These are phyloP conservation scores for Crithidia fasciculata DNA, from an alignment of 208 protist species.

Conservation along the genomic window DNA sequence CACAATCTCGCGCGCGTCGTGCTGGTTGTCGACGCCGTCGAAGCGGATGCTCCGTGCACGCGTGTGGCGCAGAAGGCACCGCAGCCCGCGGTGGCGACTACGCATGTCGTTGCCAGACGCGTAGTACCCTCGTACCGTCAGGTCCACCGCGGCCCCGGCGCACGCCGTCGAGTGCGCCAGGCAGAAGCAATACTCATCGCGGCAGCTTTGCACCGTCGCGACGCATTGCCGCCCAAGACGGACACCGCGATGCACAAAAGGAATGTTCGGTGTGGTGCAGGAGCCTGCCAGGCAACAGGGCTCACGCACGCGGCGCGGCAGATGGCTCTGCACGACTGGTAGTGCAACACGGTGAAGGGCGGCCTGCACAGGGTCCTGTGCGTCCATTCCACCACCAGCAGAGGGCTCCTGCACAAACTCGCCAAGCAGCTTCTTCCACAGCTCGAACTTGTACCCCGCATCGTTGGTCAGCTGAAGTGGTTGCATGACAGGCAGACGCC, in stretches of 20 bases:
- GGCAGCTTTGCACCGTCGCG: constrained; percentile 30
- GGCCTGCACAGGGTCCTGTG: constrained; percentile 4
- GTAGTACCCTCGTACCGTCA: constrained; percentile 55
- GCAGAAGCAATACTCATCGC: constrained; percentile 71
- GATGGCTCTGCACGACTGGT: constrained; percentile 38
- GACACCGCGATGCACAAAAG: constrained; percentile 36
- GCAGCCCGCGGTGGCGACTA: constrained; percentile 49
- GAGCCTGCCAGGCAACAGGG: constrained; percentile 62
- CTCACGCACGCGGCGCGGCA: constrained; percentile 47
- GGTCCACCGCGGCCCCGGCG: constrained; percentile 39
- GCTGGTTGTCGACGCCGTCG: constrained; percentile 33
- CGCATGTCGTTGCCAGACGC: constrained; percentile 43
- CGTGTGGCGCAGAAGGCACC: constrained; percentile 65
- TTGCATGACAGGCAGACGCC: constrained; percentile 27
- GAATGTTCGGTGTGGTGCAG: constrained; percentile 39
- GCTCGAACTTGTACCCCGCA: constrained; percentile 76
- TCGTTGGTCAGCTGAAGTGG: constrained; percentile 62
- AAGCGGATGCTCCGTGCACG: constrained; percentile 42
- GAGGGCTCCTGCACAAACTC: constrained; percentile 1
- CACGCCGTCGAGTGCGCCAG: constrained; percentile 59
- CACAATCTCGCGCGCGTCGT: constrained; percentile 54
- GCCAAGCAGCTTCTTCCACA: constrained; percentile 57
- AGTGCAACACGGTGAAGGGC: constrained; percentile 43
- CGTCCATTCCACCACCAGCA: not conserved
- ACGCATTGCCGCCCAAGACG: constrained; percentile 32